Base-by-base conservation (phyloP, 2,329 filamentous ascomycete genomes). In the Sporothrix globosa region DNA sequence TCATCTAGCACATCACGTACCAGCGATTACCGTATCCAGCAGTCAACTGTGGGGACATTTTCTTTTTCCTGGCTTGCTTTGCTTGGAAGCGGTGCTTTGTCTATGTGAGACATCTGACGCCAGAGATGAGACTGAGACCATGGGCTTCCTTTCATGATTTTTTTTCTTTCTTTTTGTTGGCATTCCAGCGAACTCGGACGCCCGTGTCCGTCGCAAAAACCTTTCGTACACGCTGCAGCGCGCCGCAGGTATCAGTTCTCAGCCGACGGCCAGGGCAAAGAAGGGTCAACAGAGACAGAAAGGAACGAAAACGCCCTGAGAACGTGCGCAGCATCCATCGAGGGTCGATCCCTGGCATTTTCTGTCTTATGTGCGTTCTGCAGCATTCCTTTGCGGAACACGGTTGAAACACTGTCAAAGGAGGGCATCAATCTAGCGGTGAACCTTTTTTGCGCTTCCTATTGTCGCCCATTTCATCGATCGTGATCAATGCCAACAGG, bases 321-420 rank as follows among this genome's bases (percentile, higher is more conserved):
- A 67, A 67, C 63, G 63, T 66, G 44, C 61, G 61, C 17, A 52
- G 61, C 50, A 66, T 50, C 44, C 44, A 66, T 30, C 21, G 14
- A 30, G 24, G 44, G 44, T n/a, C 41, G 44, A 66, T 30, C 44
- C 46, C 19, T n/a, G 24, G 24, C 19, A 19, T 34, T 27, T 46
- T 9, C 4, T 17, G 53, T 7, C 4, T 56, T 56, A 24, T 56
- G 7, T 60, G 30, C 56, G 10, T 39, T 41, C 54, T 48, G 41
- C 60, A 34, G 34, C 34, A 34, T 30, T 65, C 44, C 34, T 65
- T 7, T 34, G 39, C 39, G 27, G 39, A 61, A 46, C 39, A n/a
- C 39, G 44, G 58, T 27, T 44, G 39, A 24, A 61, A 63, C 61
- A 65, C 24, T 13, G 13, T 44, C 34, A 60, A 60, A 50, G n/a